phyloP scores from a whole-genome alignment of 176 grass and related monocot species.

The Oryza brachyantha region DNA sequence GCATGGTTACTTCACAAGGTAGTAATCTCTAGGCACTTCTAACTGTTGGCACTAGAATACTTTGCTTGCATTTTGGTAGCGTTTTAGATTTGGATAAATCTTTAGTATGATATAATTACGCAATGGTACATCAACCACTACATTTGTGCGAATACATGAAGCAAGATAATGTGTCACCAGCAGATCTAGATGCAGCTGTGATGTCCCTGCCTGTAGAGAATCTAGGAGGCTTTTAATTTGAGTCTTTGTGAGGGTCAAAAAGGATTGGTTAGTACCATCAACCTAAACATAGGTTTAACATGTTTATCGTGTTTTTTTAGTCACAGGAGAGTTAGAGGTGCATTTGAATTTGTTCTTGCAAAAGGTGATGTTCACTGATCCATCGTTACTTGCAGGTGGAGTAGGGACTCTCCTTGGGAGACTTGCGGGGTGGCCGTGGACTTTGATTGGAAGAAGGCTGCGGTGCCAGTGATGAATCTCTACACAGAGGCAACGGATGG shows the following conservation, averaged over 20 bases:
- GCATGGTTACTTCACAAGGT: slow-evolving; percentile 95
- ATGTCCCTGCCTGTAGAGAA: neutral
- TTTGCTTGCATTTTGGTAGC: slow-evolving; percentile 30
- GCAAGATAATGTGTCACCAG: neutral
- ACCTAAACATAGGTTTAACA: neutral
- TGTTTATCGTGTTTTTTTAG: slow-evolving; percentile 2
- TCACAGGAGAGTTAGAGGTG: neutral
- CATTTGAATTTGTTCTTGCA: neutral
- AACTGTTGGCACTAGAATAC: slow-evolving; percentile 25
- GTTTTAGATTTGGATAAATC: slow-evolving; percentile 14
- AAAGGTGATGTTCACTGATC: neutral
- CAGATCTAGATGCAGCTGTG: neutral
- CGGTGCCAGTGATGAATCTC: slow-evolving; percentile 66
- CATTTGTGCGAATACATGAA: neutral
- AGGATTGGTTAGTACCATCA: neutral
- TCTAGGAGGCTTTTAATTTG: neutral
- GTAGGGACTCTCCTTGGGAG: slow-evolving; percentile 63
- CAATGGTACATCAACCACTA: neutral
- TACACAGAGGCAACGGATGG: slow-evolving; percentile 83
- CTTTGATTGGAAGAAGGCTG: slow-evolving; percentile 73
- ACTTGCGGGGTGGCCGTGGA: slow-evolving; percentile 34
- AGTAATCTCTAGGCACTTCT: slow-evolving; percentile 27
- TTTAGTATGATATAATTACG: neutral
- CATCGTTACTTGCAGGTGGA: slow-evolving; percentile 60
- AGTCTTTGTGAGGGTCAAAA: neutral